These are phyloP conservation scores for Chytriomyces confervae DNA, from an alignment of 192 early-diverging fungal genomes.

Conservation along the genomic window DNA sequence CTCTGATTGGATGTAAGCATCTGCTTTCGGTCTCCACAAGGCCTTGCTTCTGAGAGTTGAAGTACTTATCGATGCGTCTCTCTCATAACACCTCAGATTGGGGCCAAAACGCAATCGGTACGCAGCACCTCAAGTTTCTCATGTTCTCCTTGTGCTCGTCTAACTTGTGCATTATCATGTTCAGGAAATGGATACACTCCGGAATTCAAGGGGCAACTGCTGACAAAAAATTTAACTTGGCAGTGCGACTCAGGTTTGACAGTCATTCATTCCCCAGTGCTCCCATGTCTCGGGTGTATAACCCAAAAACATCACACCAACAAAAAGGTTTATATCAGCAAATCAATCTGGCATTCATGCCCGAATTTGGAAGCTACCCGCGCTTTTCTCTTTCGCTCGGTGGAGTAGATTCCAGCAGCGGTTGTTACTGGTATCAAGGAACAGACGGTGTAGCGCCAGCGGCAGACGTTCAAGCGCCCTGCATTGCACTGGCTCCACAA, in stretches of 20 bases:
- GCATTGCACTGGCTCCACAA: neutral
- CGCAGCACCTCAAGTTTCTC: too few species aligned
- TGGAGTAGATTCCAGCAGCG: neutral
- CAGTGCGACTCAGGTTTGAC: constrained; percentile 10
- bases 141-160: too few species aligned
- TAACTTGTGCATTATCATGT: too few species aligned
- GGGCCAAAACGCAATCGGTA: neutral
- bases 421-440: neutral
- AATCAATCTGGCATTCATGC: constrained; percentile 28
- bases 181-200: constrained; percentile 20
- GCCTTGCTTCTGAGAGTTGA: neutral
- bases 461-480: neutral
- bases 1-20: constrained; percentile 1
- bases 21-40: neutral
- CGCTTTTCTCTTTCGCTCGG: neutral
- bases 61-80: neutral
- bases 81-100: neutral
- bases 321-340: constrained; percentile 12
- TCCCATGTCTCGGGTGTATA: too few species aligned
- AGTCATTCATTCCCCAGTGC: too few species aligned
- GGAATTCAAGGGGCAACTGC: neutral
- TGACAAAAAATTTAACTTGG: neutral
- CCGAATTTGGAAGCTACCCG: constrained; percentile 12
- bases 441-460: neutral
- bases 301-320: too few species aligned